phyloP scores from a whole-genome alignment of 345 rosid species.

The Eucalyptus albens region DNA sequence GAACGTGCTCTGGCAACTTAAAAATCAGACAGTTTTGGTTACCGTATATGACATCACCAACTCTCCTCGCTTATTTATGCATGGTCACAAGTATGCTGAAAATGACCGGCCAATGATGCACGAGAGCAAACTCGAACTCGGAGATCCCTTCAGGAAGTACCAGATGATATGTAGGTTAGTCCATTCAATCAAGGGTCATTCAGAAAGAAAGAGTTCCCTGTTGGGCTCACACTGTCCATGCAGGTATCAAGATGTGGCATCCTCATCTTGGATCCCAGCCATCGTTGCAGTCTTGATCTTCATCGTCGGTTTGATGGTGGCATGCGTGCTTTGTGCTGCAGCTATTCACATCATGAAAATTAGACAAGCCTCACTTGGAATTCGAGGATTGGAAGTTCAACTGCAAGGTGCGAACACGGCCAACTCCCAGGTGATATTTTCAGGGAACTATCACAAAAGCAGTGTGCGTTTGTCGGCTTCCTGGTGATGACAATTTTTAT shows the following conservation, averaged over 20 bases:
- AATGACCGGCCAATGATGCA: neutral
- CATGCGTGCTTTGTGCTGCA: neutral
- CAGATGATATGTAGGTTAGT: neutral
- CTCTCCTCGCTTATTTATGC: neutral
- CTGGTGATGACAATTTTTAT: rapidly evolving
- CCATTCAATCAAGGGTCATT: neutral
- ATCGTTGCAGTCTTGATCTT: neutral
- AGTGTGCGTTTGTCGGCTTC: neutral
- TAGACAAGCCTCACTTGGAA: rapidly evolving
- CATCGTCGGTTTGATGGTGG: neutral
- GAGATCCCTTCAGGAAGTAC: neutral
- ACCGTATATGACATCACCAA: neutral
- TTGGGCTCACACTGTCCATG: neutral
- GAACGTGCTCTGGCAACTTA: neutral
- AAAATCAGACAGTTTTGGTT: neutral
- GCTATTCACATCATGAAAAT: rapidly evolving
- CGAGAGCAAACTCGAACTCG: neutral
- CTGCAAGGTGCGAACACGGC: neutral
- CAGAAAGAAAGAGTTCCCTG: neutral
- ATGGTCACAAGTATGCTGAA: rapidly evolving
- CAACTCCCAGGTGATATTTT: neutral
- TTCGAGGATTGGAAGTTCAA: neutral
- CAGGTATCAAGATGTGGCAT: neutral
- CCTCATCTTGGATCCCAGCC: neutral
- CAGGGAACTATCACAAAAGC: rapidly evolving